phyloP scores from a whole-genome alignment of 371 early-diverging fungal species.

The Zychaea mexicana region DNA sequence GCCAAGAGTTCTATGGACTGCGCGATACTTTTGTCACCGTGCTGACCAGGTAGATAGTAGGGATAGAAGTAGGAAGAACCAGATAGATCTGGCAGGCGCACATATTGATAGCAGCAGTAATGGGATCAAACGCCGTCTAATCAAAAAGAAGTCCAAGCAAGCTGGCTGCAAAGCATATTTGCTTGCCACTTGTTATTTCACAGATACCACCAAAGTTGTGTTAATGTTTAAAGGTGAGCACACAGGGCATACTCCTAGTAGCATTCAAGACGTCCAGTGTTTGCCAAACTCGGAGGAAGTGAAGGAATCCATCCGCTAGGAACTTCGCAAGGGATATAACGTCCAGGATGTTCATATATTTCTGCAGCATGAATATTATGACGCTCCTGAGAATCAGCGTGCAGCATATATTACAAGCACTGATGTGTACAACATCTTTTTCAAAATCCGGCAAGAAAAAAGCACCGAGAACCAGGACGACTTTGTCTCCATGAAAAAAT shows the following conservation, averaged over 20 bases:
- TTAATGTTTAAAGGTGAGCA: neutral
- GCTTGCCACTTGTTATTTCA: neutral
- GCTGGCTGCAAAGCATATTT: conserved; percentile 7
- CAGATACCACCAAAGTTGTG: neutral
- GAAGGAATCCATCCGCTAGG: no score
- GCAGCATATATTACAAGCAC: no score
- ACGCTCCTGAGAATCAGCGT: neutral
- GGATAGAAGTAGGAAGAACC: neutral
- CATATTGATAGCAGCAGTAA: no score
- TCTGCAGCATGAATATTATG: neutral
- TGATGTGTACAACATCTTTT: neutral
- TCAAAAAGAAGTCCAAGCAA: conserved; percentile 1
- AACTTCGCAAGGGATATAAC: no score
- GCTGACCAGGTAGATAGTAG: neutral
- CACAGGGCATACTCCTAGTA: neutral
- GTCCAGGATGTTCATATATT: neutral
- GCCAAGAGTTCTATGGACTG: no score
- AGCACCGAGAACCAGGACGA: neutral
- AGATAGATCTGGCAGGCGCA: neutral
- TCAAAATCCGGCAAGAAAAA: neutral
- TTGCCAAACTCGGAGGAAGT: neutral
- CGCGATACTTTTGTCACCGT: no score
- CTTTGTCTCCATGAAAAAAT: no score
- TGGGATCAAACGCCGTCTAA: neutral
- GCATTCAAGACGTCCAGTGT: conserved; percentile 1